Conservation (phyloP, 805 yeast genomes). For the Lipomyces starkeyi region DNA sequence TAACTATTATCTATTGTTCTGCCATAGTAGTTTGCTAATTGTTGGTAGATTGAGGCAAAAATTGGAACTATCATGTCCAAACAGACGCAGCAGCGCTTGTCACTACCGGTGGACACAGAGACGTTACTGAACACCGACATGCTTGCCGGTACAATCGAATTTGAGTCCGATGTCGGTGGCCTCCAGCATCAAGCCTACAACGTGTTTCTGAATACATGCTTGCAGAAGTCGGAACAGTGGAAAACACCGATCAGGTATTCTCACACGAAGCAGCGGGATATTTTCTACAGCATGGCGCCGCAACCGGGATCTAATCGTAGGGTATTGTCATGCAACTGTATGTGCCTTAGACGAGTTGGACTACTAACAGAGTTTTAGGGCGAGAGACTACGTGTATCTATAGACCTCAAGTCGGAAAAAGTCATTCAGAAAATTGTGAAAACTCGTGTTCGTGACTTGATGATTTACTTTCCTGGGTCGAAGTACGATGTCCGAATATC, state of each 20-base stretch:
- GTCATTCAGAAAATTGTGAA: slow-evolving; percentile 26
- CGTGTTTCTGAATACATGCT: slow-evolving; percentile 20
- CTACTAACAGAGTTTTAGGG: neutral
- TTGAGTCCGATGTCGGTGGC: slow-evolving; percentile 32
- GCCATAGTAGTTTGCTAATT: neutral
- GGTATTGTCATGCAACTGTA: neutral
- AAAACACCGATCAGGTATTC: slow-evolving; percentile 15
- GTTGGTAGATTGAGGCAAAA: slow-evolving; percentile 48
- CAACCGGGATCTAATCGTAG: slow-evolving; percentile 7
- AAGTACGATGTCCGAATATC: slow-evolving; percentile 33
- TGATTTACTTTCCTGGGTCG: slow-evolving; percentile 36
- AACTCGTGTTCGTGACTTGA: slow-evolving; percentile 28
- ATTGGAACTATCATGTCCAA: slow-evolving; percentile 28
- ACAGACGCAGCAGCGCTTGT: slow-evolving; percentile 26
- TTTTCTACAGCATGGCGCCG: slow-evolving; percentile 8
- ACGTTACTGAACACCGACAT: slow-evolving; percentile 33
- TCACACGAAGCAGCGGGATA: slow-evolving; percentile 13
- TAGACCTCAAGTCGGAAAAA: slow-evolving; percentile 19
- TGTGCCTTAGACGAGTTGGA: neutral
- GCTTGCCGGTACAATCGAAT: slow-evolving; percentile 30
- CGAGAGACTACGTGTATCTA: slow-evolving; percentile 27
- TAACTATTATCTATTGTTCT: neutral
- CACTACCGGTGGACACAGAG: slow-evolving; percentile 36
- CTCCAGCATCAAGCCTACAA: slow-evolving; percentile 29
- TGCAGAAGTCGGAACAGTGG: slow-evolving; percentile 15